Conservation (phyloP, 805 yeast genomes). For the Wickerhamomyces bovis region DNA sequence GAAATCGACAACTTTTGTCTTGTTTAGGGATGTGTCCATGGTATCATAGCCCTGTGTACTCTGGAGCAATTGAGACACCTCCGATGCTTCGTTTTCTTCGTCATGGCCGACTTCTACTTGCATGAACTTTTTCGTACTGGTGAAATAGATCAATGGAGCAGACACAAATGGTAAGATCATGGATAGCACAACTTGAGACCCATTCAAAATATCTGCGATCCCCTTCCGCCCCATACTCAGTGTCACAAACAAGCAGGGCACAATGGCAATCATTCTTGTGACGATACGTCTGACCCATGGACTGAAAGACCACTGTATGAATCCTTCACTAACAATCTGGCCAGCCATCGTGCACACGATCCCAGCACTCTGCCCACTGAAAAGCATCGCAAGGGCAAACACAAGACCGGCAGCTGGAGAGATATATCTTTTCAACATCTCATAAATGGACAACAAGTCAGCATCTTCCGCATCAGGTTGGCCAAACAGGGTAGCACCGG, state of each 20-base stretch:
- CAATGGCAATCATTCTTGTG: constrained; percentile 77
- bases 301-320: constrained; percentile 68
- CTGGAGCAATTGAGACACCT: not conserved
- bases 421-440: constrained; percentile 59
- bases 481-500: constrained; percentile 76
- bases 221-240: constrained; percentile 76
- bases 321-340: constrained; percentile 91
- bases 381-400: constrained; percentile 82
- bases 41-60: not conserved
- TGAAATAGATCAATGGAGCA: constrained; percentile 81
- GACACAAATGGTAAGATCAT: constrained; percentile 79
- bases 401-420: constrained; percentile 85
- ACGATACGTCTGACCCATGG: constrained; percentile 78
- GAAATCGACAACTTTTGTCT: constrained; percentile 26
- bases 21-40: constrained; percentile 1
- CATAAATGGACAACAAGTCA: constrained; percentile 75
- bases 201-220: constrained; percentile 64
- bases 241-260: constrained; percentile 79
- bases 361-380: constrained; percentile 94
- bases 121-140: constrained; percentile 66
- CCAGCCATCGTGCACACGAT: constrained; percentile 92
- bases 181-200: constrained; percentile 77
- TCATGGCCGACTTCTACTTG: constrained; percentile 34
- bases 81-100: constrained; percentile 11
- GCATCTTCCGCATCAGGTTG: constrained; percentile 68